These are phyloP conservation scores for Adenanthera pavonina DNA, from an alignment of 306 rosid genomes.

Conservation along the genomic window DNA sequence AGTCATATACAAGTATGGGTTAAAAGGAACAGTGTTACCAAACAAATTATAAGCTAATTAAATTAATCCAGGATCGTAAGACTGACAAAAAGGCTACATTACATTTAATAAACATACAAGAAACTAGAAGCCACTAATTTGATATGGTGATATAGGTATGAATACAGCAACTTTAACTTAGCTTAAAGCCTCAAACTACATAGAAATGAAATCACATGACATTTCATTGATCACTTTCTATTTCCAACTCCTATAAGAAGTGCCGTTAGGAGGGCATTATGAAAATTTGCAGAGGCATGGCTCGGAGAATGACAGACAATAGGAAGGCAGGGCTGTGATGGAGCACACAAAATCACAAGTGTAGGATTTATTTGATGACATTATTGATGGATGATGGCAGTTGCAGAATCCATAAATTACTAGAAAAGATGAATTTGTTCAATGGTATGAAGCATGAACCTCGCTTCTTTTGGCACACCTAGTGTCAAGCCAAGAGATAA, in stretches of 20 bases:
- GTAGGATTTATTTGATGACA: background rate
- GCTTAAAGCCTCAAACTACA: background rate
- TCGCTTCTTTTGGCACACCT: slow-evolving; percentile 44
- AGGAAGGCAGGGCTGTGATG: background rate
- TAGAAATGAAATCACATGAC: background rate
- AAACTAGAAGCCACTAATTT: background rate
- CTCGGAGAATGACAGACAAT: background rate
- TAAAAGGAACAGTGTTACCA: too few species aligned
- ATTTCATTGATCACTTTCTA: background rate
- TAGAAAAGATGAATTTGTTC: slow-evolving; percentile 5
- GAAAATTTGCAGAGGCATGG: background rate
- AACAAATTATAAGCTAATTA: too few species aligned
- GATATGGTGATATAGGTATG: background rate
- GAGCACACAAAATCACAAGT: background rate
- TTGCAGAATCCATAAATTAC: background rate
- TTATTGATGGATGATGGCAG: background rate
- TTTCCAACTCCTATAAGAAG: background rate
- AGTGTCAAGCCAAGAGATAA: slow-evolving; percentile 72
- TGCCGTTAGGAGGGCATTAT: background rate
- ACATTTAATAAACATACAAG: background rate
- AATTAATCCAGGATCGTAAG: too few species aligned
- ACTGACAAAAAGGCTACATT: background rate
- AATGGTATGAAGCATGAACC: background rate
- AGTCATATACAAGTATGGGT: too few species aligned
- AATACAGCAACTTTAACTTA: background rate